Evolutionary conservation across 495 filamentous ascomycete species (phyloP), one percentile per base, ranked within the genome.

Genomic region (Aspergillus sparsus): DNA sequence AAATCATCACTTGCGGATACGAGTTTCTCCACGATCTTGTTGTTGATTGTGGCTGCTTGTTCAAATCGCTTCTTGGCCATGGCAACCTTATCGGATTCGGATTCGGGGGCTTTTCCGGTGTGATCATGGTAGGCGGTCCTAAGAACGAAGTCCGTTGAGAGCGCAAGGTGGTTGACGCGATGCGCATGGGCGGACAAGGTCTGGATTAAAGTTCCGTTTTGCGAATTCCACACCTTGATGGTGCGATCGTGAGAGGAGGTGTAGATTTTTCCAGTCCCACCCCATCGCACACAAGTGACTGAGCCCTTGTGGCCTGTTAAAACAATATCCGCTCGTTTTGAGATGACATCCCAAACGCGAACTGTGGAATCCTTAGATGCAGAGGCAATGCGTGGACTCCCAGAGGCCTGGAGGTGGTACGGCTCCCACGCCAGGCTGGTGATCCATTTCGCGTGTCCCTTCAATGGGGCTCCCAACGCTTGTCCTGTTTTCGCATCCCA

Each of bases 1-100:
- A 91, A 94, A 68, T 99, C 95, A 66, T 99, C 94, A 67, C 86
- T 89, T 2, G 93, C 95, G 2, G 91, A 92, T 3, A 96, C 92
- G 3, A 97, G 77, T 16, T 92, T 85, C 74, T 99, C 94, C 3
- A 89, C 84, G 39, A 94, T 82, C 65, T 88, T 85, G 53, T 89
- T 89, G 39, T 87, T 83, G 39, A 92, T 80, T 11, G 83, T 93
- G 7, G 93, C 93, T 7, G 93, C 92, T 65, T 91, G 89, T 64
- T 93, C 85, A 68, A 95, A 98, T n/a, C 92, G 84, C 63, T 90
- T 83, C 66, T 83, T 86, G 0, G 94, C 92, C 64, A 91, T 91
- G 8, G 80, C 79, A 34, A 87, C 73, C 72, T 90, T 94, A 46
- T 81, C 90, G 53, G 89, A 85, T 27, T 85, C 83, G 0, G 86